Base-by-base conservation (phyloP, 2,329 filamentous ascomycete genomes). In the Pleomassaria siparia region DNA sequence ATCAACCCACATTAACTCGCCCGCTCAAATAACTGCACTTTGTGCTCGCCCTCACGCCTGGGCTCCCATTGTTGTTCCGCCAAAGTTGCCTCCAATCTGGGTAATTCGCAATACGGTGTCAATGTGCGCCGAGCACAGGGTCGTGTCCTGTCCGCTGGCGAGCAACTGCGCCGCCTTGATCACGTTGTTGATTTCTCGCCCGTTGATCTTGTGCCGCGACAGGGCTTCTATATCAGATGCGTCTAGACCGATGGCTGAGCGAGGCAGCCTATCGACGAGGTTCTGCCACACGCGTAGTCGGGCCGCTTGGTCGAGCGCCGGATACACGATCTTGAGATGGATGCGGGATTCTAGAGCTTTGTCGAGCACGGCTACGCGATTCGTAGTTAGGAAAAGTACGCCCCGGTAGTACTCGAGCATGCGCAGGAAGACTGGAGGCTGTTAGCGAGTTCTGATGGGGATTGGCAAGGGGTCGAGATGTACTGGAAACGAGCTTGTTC, bases 321-420 rank as follows among this genome's bases (percentile, higher is more conserved):
- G 78, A 63, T 29, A 80, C 67, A 22, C 74, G 72, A 33, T 75
- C 72, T 76, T 76, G 77, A 51, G 67, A 70, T 2, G 72, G 69
- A 56, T 57, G 46, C 53, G 58, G 33, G 44, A 60, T 33, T 59
- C 49, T 50, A 75, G 69, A 0, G 72, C 73, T 5, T 71, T 67
- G 47, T 75, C 73, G 46, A 75, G 64, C 59, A 4, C 69, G 8
- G 65, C 30, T 24, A 73, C 67, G 7, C 73, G 68, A 50, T 78
- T 78, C 4, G 67, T 61, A 3, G 60, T 63, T 8, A 63, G 46
- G 45, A 61, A 61, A 7, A 62, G 50, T 5, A 62, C 42, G 12
- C 58, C 58, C 12, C 49, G 54, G 53, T 69, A 74, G 56, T 74
- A 75, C 35, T 75, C 73, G 22, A 76, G 54, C 9, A 66, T 56